Base-by-base conservation (phyloP, 1,139 yeast genomes). In the Debaryomycetaceae sp. region DNA sequence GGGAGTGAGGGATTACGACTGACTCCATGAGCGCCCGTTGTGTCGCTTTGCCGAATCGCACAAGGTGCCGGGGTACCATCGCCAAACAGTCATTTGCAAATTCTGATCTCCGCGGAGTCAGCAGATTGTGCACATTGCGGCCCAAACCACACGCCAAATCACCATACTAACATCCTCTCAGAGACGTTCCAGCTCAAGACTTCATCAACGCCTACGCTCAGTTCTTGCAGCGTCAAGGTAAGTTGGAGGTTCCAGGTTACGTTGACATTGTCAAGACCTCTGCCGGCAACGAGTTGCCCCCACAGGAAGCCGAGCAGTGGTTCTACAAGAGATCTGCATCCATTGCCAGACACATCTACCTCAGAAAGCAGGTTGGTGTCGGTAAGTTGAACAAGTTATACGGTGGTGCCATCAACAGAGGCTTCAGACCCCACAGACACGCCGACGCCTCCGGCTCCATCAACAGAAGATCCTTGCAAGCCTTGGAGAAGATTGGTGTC, bases 101-200 rank as follows among this genome's bases (percentile, higher is more conserved):
- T n/a, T n/a, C n/a, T n/a, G n/a, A n/a, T n/a, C n/a, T n/a, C n/a
- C n/a, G n/a, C n/a, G n/a, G n/a, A n/a, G n/a, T n/a, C n/a, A n/a
- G n/a, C n/a, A n/a, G n/a, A n/a, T n/a, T n/a, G n/a, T n/a, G n/a
- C n/a, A n/a, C n/a, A n/a, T n/a, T n/a, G n/a, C n/a, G n/a, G n/a
- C n/a, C n/a, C n/a, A n/a, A n/a, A n/a, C n/a, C n/a, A n/a, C n/a
- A n/a, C n/a, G n/a, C n/a, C n/a, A n/a, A n/a, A n/a, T 42, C 51
- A 35, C 28, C 30, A 35, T 54, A 61, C 71, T 65, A 63, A 65
- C 69, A 24, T 18, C 29, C 23, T 27, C 26, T 43, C 65, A 83
- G 93, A 81, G 98, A 91, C 96, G 98, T 91, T 74, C 96, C 97
- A 76, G 98, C 98, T 73, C 97, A 91, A 83, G 93, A 85, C 56